Conservation (phyloP, 2,329 filamentous ascomycete species). For the Arthrobotrys iridis region DNA sequence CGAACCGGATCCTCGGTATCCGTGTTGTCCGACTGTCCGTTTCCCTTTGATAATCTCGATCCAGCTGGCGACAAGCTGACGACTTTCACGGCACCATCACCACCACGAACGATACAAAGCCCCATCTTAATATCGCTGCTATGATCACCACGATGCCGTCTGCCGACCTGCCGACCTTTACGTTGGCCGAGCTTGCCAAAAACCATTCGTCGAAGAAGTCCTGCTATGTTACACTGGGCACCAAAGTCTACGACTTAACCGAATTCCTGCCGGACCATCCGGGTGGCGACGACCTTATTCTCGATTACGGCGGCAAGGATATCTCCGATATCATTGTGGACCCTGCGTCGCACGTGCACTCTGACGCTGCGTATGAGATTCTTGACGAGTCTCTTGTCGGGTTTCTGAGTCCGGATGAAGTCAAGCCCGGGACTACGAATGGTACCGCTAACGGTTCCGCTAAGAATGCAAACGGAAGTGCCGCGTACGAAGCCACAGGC, state of each 20-base stretch:
- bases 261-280: slow-evolving; percentile 90
- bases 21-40: slow-evolving; percentile 44
- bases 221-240: slow-evolving; percentile 90
- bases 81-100: background rate
- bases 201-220: slow-evolving; percentile 81
- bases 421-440: slow-evolving; percentile 21
- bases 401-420: slow-evolving; percentile 67
- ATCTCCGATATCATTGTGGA: slow-evolving; percentile 84
- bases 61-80: background rate
- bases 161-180: slow-evolving; percentile 83
- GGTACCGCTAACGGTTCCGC: slow-evolving; percentile 59
- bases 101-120: background rate
- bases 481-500: slow-evolving; percentile 75
- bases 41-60: slow-evolving; percentile 21
- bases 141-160: slow-evolving; percentile 72
- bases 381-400: slow-evolving; percentile 87
- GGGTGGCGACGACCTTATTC: slow-evolving; percentile 84
- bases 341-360: slow-evolving; percentile 81
- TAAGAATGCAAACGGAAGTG: slow-evolving; percentile 58
- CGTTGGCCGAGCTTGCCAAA: slow-evolving; percentile 77
- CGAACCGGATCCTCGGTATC: slow-evolving; percentile 23
- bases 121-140: background rate
- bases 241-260: slow-evolving; percentile 94
- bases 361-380: slow-evolving; percentile 94
- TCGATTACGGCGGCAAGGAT: slow-evolving; percentile 91